phyloP scores from a whole-genome alignment of 306 rosid species.

The Vicia sativa region DNA sequence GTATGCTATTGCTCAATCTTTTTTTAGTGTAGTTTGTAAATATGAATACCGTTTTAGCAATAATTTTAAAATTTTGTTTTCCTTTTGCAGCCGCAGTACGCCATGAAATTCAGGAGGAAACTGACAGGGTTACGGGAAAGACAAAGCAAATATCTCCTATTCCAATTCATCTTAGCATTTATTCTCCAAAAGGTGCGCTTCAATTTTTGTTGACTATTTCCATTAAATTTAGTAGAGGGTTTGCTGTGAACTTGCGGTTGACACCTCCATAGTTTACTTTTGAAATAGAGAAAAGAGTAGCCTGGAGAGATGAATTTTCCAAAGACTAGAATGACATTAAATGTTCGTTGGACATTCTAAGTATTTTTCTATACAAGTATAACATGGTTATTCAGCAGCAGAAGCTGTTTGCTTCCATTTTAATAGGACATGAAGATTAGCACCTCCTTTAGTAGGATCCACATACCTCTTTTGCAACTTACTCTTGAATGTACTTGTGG shows the following conservation, averaged over 20 bases:
- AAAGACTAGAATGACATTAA: not conserved
- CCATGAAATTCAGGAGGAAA: constrained; percentile 91
- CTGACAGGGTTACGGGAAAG: constrained; percentile 89
- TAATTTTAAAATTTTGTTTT: constrained; percentile 24
- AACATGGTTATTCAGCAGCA: constrained; percentile 8
- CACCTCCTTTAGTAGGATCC: constrained; percentile 8
- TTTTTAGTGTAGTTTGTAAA: constrained; percentile 14
- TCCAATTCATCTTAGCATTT: constrained; percentile 98
- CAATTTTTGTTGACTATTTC: not conserved
- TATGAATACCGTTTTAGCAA: constrained; percentile 19
- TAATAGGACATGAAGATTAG: not conserved
- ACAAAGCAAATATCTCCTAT: constrained; percentile 85
- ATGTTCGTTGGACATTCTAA: not conserved
- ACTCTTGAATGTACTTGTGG: not conserved
- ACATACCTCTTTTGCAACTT: not conserved
- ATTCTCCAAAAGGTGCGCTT: constrained; percentile 83
- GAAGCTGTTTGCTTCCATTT: constrained; percentile 16
- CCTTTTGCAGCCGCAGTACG: constrained; percentile 74
- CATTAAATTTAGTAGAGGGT: constrained; percentile 3
- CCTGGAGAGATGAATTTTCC: constrained; percentile 4
- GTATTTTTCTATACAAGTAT: not conserved
- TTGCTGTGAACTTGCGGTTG: constrained; percentile 14
- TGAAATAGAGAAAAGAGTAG: not conserved
- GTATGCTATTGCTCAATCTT: not conserved
- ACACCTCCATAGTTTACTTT: constrained; percentile 9